Conservation (phyloP, 805 yeast genomes). For the Wickerhamomyces tratensis region DNA sequence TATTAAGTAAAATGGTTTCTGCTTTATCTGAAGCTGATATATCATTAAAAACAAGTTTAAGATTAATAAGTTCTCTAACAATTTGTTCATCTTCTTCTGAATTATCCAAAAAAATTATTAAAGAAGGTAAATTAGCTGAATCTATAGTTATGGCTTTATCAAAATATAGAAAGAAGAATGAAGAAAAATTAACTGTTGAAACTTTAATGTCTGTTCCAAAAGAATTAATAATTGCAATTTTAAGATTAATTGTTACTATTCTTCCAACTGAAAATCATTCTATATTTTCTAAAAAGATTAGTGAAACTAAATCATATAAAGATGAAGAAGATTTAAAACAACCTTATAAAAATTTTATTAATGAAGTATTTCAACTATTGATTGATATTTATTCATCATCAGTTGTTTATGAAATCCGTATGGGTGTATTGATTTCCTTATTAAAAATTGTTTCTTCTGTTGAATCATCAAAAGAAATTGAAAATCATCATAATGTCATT, state of each 20-base stretch:
- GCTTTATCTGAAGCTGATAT: slow-evolving; percentile 21
- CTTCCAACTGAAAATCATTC: slow-evolving; percentile 37
- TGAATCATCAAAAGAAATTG: slow-evolving; percentile 22
- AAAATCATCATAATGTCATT: slow-evolving; percentile 27
- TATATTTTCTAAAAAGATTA: slow-evolving; percentile 17
- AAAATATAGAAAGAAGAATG: slow-evolving; percentile 32
- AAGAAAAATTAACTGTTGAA: slow-evolving; percentile 42
- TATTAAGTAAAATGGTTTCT: slow-evolving; percentile 24
- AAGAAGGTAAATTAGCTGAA: slow-evolving; percentile 37
- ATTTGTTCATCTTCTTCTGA: slow-evolving; percentile 29
- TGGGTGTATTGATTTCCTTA: slow-evolving; percentile 43
- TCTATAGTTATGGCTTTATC: slow-evolving; percentile 40
- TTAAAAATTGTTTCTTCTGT: slow-evolving; percentile 39
- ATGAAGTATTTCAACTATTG: slow-evolving; percentile 40
- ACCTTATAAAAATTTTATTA: slow-evolving; percentile 27
- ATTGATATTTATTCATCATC: slow-evolving; percentile 63
- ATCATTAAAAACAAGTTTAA: slow-evolving; percentile 20
- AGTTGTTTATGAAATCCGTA: slow-evolving; percentile 56
- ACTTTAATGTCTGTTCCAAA: slow-evolving; percentile 67
- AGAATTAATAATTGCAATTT: slow-evolving; percentile 44
- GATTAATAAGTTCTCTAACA: slow-evolving; percentile 31
- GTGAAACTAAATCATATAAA: slow-evolving; percentile 9
- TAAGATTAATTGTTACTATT: slow-evolving; percentile 45
- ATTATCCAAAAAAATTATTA: slow-evolving; percentile 34
- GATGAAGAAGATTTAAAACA: slow-evolving; percentile 15